Conservation (phyloP, 306 rosid species). For the Dalbergia oliveri region DNA sequence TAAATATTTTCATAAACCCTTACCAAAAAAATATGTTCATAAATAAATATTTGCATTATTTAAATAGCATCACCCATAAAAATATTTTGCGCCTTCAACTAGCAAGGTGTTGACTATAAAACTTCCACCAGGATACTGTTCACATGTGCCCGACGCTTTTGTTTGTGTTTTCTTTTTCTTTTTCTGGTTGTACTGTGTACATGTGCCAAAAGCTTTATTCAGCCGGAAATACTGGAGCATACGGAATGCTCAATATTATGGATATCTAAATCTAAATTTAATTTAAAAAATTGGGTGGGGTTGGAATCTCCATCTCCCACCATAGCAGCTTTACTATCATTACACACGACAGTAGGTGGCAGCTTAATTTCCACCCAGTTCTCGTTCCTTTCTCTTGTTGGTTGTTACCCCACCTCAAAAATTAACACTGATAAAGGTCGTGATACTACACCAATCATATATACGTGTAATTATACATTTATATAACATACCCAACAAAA, state of each 20-base stretch:
- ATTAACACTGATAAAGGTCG: not conserved
- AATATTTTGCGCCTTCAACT: constrained; percentile 28
- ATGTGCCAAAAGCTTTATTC: not conserved
- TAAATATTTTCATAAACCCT: too few relatives aligned
- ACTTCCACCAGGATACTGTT: not conserved
- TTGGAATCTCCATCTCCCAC: not conserved
- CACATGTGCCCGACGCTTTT: too few relatives aligned
- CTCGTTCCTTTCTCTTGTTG: too few relatives aligned
- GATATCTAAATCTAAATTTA: not conserved
- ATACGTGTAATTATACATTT: not conserved
- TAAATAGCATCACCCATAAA: too few relatives aligned
- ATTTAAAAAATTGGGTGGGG: not conserved
- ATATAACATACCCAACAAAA: not conserved
- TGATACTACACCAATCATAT: not conserved
- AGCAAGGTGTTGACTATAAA: not conserved
- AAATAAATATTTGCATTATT: too few relatives aligned
- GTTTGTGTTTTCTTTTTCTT: too few relatives aligned
- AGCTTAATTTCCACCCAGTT: not conserved
- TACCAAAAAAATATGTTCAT: too few relatives aligned
- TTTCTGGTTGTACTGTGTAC: not conserved
- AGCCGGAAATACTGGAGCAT: not conserved
- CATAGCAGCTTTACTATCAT: not conserved
- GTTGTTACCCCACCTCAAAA: not conserved
- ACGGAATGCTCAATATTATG: not conserved
- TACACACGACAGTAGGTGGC: too few relatives aligned